Percentiles rank a stretch among this genome's conserved stretches.
Evolutionary conservation across 495 filamentous ascomycete genomes (phyloP).

Genomic region (Aspergillus bridgeri): DNA sequence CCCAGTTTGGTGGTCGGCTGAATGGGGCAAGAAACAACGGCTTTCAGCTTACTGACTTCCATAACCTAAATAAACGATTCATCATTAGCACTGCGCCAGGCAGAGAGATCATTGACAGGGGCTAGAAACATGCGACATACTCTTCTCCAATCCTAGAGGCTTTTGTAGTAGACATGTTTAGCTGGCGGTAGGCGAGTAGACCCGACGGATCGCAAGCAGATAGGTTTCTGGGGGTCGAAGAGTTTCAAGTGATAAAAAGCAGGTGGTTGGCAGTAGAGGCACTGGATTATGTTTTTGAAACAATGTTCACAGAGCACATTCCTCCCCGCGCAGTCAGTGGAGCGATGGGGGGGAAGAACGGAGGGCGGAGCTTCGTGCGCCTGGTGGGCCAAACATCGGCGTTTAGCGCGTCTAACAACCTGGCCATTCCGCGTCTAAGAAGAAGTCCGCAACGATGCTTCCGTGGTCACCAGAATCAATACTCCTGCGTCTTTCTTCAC

Average conservation of each 20-base stretch:
- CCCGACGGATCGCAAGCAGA: background rate
- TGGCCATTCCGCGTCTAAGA: background rate
- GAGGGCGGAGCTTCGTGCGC: conserved; percentile 14
- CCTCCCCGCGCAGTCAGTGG: conserved; percentile 19
- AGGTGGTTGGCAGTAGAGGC: background rate
- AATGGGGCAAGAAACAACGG: background rate
- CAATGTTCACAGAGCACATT: conserved; percentile 10
- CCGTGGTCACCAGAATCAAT: background rate
- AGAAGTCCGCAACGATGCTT: background rate
- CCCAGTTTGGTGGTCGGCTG: background rate
- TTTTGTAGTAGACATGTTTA: conserved; percentile 68
- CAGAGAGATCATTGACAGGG: conserved; percentile 3
- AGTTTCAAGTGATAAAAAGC: background rate
- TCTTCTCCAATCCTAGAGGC: conserved; percentile 94
- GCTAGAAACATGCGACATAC: conserved; percentile 53
- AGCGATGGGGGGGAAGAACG: conserved; percentile 15
- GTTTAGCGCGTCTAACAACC: background rate
- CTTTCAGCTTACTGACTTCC: conserved; percentile 74
- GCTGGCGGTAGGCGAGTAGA: background rate
- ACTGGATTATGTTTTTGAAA: background rate
- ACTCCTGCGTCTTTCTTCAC: background rate
- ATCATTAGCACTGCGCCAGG: conserved; percentile 21
- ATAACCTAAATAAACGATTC: conserved; percentile 60
- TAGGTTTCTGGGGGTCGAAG: background rate
- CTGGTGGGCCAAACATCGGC: conserved; percentile 1